phyloP scores from a whole-genome alignment of 352 stramenopile genomes.

The Globisporangium abappressorium region DNA sequence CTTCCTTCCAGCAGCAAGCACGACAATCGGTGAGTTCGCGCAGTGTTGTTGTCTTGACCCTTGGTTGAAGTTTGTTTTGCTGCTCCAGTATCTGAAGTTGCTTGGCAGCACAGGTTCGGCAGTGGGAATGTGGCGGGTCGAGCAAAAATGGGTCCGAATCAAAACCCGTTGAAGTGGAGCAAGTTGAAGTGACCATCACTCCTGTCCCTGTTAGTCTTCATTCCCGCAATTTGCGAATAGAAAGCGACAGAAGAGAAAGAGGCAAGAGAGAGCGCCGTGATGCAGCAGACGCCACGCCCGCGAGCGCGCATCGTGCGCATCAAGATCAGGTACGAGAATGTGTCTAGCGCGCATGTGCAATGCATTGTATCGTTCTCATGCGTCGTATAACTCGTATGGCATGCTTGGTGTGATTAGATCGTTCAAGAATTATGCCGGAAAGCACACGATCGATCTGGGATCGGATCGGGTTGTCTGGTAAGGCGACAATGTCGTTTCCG shows the following conservation, averaged over 20 bases:
- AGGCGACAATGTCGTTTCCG: not conserved
- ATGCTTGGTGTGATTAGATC: not conserved
- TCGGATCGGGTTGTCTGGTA: not conserved
- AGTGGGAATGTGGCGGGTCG: not conserved
- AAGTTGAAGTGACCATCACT: not conserved
- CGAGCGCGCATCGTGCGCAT: not conserved
- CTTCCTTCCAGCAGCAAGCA: not conserved
- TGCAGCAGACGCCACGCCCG: not conserved
- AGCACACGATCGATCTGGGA: not conserved
- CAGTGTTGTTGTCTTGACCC: too few species aligned
- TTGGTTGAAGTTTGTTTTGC: too few species aligned
- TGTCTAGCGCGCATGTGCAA: too few species aligned
- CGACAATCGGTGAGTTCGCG: not conserved
- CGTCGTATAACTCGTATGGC: not conserved
- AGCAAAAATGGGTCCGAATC: not conserved
- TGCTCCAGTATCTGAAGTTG: too few species aligned
- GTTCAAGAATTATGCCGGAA: not conserved
- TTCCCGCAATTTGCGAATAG: not conserved
- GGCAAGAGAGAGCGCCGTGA: not conserved
- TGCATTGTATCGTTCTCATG: too few species aligned
- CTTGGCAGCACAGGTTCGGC: too few species aligned
- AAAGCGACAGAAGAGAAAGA: not conserved
- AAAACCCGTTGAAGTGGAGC: not conserved
- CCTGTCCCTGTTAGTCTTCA: not conserved
- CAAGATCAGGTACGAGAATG: not conserved